phyloP scores from a whole-genome alignment of 1,139 yeast genomes.

The Pichia kudriavzevii region DNA sequence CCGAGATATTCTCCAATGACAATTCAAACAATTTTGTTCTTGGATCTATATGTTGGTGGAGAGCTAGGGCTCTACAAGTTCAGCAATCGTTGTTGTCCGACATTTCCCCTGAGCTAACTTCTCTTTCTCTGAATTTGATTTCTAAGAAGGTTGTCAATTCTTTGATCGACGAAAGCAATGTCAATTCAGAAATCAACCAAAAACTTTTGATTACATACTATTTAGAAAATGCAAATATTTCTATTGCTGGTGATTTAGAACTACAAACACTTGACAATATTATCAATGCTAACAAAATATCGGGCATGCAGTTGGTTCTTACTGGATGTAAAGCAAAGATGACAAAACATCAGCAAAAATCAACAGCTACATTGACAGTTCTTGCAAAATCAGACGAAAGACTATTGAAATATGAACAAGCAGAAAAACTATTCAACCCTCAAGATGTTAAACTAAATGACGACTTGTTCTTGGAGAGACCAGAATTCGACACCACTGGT shows the following conservation, averaged over 20 bases:
- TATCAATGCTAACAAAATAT: slow-evolving; percentile 45
- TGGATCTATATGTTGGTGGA: slow-evolving; percentile 65
- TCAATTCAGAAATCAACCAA: slow-evolving; percentile 21
- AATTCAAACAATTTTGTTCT: slow-evolving; percentile 26
- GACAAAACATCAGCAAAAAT: slow-evolving; percentile 71
- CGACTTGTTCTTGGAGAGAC: slow-evolving; percentile 72
- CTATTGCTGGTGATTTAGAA: slow-evolving; percentile 54
- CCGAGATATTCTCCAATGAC: slow-evolving; percentile 14
- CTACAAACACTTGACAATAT: slow-evolving; percentile 46
- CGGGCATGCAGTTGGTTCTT: slow-evolving; percentile 56
- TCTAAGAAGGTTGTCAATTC: slow-evolving; percentile 30
- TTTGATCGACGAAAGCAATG: slow-evolving; percentile 26
- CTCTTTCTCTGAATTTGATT: slow-evolving; percentile 36
- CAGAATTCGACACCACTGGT: slow-evolving; percentile 56
- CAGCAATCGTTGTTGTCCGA: slow-evolving; percentile 58
- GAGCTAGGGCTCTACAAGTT: slow-evolving; percentile 55
- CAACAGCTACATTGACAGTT: slow-evolving; percentile 69
- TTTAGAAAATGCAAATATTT: slow-evolving; percentile 60
- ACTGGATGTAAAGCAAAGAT: slow-evolving; percentile 88
- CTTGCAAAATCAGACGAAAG: slow-evolving; percentile 54
- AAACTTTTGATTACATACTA: slow-evolving; percentile 42
- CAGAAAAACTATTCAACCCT: slow-evolving; percentile 31
- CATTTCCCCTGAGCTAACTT: slow-evolving; percentile 40
- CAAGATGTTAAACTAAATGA: slow-evolving; percentile 61
- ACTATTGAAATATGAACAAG: slow-evolving; percentile 21